Evolutionary conservation across 371 early-diverging fungal genomes (phyloP).

Genomic region (Mucor plumbeus): DNA sequence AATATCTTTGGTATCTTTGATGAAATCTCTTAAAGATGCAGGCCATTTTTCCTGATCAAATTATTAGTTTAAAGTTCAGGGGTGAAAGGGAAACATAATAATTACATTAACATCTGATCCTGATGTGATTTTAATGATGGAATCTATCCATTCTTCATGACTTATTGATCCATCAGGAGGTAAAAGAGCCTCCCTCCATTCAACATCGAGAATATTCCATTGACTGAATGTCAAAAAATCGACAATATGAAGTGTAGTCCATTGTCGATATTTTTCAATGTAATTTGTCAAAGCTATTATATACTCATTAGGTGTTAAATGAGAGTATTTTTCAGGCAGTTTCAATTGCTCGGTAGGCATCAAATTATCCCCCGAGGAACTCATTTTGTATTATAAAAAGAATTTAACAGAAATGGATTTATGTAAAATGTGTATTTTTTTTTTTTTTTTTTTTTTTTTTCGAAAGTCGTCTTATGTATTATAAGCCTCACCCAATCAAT

Average conservation of each 20-base stretch:
- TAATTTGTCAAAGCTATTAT: slow-evolving; percentile 28
- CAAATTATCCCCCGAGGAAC: not conserved
- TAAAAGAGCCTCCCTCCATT: slow-evolving; percentile 44
- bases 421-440: not conserved
- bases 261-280: slow-evolving; percentile 32
- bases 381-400: slow-evolving; percentile 1
- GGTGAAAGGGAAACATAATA: not conserved
- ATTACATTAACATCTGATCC: slow-evolving; percentile 25
- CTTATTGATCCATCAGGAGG: not conserved
- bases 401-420: not conserved
- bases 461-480: not conserved
- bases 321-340: slow-evolving; percentile 21
- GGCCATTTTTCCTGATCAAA: slow-evolving; percentile 33
- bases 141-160: slow-evolving; percentile 22
- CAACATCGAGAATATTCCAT: slow-evolving; percentile 41
- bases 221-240: slow-evolving; percentile 50
- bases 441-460: not conserved
- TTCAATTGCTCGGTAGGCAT: slow-evolving; percentile 8
- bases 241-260: slow-evolving; percentile 50
- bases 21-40: slow-evolving; percentile 23
- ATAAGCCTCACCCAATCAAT: slow-evolving; percentile 8
- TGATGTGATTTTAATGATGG: slow-evolving; percentile 28
- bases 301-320: slow-evolving; percentile 32
- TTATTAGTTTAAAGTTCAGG: not conserved
- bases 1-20: slow-evolving; percentile 26